These are phyloP conservation scores for Aspergillus tamarii DNA, from an alignment of 2,329 filamentous ascomycete species.

Conservation along the genomic window DNA sequence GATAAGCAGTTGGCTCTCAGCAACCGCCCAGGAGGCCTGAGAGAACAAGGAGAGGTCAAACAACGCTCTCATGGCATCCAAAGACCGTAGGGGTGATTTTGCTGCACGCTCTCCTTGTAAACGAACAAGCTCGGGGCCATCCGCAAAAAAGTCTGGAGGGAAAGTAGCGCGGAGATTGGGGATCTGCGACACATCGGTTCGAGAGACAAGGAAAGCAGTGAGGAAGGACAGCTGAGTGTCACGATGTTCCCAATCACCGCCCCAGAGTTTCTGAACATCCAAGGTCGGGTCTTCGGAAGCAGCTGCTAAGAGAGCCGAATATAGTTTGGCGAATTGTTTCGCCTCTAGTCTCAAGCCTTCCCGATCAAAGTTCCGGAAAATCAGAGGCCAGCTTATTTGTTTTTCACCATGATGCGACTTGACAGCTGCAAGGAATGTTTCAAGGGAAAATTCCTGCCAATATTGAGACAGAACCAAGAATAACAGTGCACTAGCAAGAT, in stretches of 20 bases:
- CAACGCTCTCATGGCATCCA: constrained; percentile 74
- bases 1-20: constrained; percentile 61
- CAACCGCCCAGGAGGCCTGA: constrained; percentile 58
- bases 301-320: constrained; percentile 74
- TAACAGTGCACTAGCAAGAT: constrained; percentile 79
- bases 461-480: constrained; percentile 66
- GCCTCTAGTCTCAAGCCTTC: constrained; percentile 74
- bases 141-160: constrained; percentile 64
- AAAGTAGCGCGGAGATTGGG: constrained; percentile 81
- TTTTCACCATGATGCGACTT: constrained; percentile 59
- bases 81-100: constrained; percentile 84
- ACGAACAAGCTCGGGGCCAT: constrained; percentile 62
- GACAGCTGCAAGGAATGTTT: constrained; percentile 65
- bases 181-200: constrained; percentile 80
- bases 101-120: constrained; percentile 68
- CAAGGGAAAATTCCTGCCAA: constrained; percentile 67
- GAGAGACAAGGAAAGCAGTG: constrained; percentile 78
- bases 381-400: constrained; percentile 66
- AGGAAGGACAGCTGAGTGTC: constrained; percentile 94
- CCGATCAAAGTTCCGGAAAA: constrained; percentile 80
- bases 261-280: constrained; percentile 89
- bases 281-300: constrained; percentile 66
- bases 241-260: constrained; percentile 80
- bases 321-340: constrained; percentile 78
- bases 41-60: constrained; percentile 65